Percentiles rank a stretch among this genome's conserved stretches.
Evolutionary conservation across 78 protist genomes (phyloP).

Genomic region (Polysphondylium violaceum): DNA sequence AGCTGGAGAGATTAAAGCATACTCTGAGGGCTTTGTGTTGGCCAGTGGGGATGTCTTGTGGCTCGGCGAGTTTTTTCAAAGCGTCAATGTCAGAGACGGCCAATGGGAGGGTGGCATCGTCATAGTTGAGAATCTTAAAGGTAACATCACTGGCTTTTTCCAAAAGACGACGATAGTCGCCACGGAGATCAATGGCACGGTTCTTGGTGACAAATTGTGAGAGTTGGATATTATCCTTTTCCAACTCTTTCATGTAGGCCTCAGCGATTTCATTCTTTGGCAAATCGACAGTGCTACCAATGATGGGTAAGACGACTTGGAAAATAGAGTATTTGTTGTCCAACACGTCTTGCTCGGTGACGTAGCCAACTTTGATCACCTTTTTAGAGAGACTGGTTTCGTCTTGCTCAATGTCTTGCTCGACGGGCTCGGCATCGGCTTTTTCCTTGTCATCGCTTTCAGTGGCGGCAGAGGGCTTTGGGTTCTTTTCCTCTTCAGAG

Average conservation of each 20-base stretch:
- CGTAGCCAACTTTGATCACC: constrained; percentile 23
- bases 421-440: background rate
- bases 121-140: constrained; percentile 38
- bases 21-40: constrained; percentile 74
- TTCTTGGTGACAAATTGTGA: constrained; percentile 2
- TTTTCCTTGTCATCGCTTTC: background rate
- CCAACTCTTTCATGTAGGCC: constrained; percentile 26
- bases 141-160: constrained; percentile 7
- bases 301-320: constrained; percentile 90
- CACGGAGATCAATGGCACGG: constrained; percentile 46
- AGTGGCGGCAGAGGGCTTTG: background rate
- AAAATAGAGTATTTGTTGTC: constrained; percentile 38
- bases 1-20: constrained; percentile 81
- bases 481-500: background rate
- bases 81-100: constrained; percentile 37
- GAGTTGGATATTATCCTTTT: constrained; percentile 2
- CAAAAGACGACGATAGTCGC: constrained; percentile 63
- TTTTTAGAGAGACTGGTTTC: constrained; percentile 7
- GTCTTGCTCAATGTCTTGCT: background rate
- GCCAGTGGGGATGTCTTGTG: constrained; percentile 34
- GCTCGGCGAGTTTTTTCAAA: constrained; percentile 34
- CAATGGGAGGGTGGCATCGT: constrained; percentile 16
- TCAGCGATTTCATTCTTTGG: constrained; percentile 56
- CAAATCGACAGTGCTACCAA: constrained; percentile 56
- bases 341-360: constrained; percentile 70